These are phyloP conservation scores for Cinchona pubescens DNA, from an alignment of 257 asterid genomes.

Conservation along the genomic window DNA sequence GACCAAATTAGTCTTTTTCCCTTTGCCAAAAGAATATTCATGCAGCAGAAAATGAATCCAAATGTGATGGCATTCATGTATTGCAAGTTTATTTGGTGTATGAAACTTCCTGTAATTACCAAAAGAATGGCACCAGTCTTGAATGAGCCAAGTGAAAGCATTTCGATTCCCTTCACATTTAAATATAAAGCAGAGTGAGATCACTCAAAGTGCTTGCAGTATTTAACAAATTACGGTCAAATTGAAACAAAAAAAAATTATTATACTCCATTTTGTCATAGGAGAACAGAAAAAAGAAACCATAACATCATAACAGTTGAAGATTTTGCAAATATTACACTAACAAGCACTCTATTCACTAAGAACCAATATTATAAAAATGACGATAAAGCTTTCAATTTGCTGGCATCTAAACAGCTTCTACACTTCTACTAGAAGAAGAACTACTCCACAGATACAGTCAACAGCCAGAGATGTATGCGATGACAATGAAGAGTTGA, in stretches of 20 bases:
- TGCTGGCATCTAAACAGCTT: neutral
- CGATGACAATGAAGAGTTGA: neutral
- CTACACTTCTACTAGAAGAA: neutral
- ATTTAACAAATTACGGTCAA: neutral
- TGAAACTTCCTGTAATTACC: conserved; percentile 43
- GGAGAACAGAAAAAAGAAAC: neutral
- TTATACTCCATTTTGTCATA: neutral
- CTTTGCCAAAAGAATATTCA: neutral
- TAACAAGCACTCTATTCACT: neutral
- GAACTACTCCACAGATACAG: neutral
- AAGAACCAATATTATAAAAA: no score
- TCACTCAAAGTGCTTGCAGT: neutral
- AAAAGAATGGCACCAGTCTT: conserved; percentile 94
- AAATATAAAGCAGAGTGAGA: neutral
- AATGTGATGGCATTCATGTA: neutral
- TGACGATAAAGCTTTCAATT: neutral
- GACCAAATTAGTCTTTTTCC: no score
- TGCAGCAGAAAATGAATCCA: neutral
- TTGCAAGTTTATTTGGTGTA: neutral
- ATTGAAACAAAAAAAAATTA: neutral
- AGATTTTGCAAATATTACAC: no score
- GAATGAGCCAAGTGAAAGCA: conserved; percentile 97
- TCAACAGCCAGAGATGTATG: neutral
- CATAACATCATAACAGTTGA: neutral
- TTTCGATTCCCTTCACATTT: conserved; percentile 73